A percentile compares a stretch with the other conserved stretches of the same genome.
Conservation (phyloP, 306 rosid genomes). For the Gynostemma pentaphyllum region DNA sequence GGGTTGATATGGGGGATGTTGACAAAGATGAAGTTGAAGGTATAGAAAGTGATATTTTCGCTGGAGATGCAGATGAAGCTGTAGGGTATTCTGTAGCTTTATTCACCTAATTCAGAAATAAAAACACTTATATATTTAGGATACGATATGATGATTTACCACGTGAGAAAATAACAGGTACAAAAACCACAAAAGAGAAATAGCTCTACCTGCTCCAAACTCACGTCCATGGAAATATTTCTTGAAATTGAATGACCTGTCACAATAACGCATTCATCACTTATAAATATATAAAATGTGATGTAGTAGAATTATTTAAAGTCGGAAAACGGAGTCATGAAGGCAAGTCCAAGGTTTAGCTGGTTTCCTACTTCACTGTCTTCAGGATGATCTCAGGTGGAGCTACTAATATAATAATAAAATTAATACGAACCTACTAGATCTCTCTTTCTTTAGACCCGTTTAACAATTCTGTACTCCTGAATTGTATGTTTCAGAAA, state of each 20-base stretch:
- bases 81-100: conserved; percentile 37
- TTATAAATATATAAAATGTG: neutral
- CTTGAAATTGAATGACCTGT: conserved; percentile 62
- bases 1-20: conserved; percentile 60
- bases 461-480: neutral
- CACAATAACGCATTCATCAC: conserved; percentile 8
- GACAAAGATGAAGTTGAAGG: conserved; percentile 58
- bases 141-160: neutral
- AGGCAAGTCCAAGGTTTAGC: neutral
- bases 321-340: neutral
- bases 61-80: conserved; percentile 42
- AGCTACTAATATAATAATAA: neutral
- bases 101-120: conserved; percentile 35
- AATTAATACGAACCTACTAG: neutral
- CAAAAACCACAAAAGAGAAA: neutral
- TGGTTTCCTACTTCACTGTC: neutral
- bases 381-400: neutral
- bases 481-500: neutral
- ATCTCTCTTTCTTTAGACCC: neutral
- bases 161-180: neutral
- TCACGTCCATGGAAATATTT: conserved; percentile 51
- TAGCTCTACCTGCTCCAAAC: conserved; percentile 52
- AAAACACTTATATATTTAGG: conserved; percentile 1
- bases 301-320: conserved; percentile 7
- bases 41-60: conserved; percentile 41